Conservation (phyloP, 345 rosid species). For the Microthlaspi erraticum region DNA sequence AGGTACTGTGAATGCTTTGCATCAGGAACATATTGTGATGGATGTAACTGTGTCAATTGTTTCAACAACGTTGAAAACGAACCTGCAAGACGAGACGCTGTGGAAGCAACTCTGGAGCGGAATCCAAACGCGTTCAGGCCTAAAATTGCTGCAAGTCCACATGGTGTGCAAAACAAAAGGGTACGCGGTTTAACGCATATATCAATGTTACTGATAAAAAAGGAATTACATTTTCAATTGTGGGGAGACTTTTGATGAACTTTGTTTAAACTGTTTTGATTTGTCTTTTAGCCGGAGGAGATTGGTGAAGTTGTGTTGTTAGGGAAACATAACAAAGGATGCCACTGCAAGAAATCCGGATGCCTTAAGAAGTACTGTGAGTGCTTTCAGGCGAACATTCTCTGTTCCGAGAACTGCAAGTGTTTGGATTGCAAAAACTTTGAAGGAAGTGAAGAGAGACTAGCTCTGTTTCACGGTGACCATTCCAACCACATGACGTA, state of each 20-base stretch:
- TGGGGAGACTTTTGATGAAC: not conserved
- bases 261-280: constrained; percentile 1
- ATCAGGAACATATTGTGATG: constrained; percentile 95
- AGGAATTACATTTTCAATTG: not conserved
- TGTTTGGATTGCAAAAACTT: constrained; percentile 98
- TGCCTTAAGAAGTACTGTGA: constrained; percentile 99
- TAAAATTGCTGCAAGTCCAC: constrained; percentile 98
- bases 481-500: constrained; percentile 81
- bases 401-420: constrained; percentile 95
- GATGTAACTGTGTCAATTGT: constrained; percentile 95
- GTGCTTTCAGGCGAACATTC: constrained; percentile 96
- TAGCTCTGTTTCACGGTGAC: constrained; percentile 90
- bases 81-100: constrained; percentile 88
- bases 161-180: constrained; percentile 70
- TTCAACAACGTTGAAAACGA: constrained; percentile 94
- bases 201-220: constrained; percentile 12
- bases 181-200: constrained; percentile 49
- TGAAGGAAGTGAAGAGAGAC: constrained; percentile 98
- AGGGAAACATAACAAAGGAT: constrained; percentile 98
- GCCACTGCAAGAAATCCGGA: constrained; percentile 98
- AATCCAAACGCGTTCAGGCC: constrained; percentile 99
- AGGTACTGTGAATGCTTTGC: constrained; percentile 99
- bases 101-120: constrained; percentile 92
- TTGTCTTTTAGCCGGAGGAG: constrained; percentile 70
- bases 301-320: constrained; percentile 67